Conservation (phyloP, 257 asterid species). For the Solanum stenotomum region DNA sequence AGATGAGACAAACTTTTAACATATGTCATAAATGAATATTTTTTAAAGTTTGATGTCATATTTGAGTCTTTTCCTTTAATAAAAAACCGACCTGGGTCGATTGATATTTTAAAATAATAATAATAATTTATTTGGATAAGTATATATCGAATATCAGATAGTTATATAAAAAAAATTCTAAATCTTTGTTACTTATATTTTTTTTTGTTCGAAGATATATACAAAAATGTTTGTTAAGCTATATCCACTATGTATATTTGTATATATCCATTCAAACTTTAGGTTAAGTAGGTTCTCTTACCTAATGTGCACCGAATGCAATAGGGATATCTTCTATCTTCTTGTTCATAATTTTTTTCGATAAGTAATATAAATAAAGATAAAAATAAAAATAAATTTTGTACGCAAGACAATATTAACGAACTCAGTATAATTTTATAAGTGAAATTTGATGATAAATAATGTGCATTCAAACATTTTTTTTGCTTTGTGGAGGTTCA, state of each 20-base stretch:
- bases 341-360: not conserved
- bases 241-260: not conserved
- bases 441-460: rapidly evolving
- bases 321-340: not conserved
- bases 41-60: too few species aligned
- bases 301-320: not conserved
- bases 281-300: not conserved
- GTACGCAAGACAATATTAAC: not conserved
- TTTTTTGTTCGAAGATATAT: not conserved
- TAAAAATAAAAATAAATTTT: not conserved
- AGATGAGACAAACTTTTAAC: rapidly evolving
- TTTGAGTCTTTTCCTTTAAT: too few species aligned
- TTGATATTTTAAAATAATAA: too few species aligned
- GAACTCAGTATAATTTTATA: not conserved
- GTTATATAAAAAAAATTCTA: not conserved
- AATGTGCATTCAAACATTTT: not conserved
- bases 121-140: not conserved
- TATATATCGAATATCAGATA: not conserved
- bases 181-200: not conserved
- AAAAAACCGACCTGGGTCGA: not conserved
- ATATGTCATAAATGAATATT: not conserved
- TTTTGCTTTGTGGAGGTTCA: not conserved
- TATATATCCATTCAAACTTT: not conserved
- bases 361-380: not conserved
- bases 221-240: not conserved